A percentile compares a stretch with the other conserved stretches of the same genome.
Evolutionary conservation across 306 rosid species (phyloP).

Genomic region (Trifolium pratense): DNA sequence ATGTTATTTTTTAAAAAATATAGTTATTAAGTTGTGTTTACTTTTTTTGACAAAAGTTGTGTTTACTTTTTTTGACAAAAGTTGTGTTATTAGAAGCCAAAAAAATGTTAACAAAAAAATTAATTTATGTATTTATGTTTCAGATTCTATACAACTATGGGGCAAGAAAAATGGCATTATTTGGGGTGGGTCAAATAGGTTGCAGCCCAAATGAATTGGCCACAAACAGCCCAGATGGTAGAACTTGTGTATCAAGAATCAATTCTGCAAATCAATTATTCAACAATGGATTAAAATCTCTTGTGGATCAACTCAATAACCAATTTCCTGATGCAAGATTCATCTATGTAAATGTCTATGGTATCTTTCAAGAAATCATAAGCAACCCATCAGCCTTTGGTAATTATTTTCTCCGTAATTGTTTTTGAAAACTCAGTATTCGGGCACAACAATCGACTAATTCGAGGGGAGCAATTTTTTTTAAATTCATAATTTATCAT

Average conservation of each 20-base stretch:
- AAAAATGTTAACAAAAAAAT: not conserved
- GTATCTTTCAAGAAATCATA: conserved; percentile 72
- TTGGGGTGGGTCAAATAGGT: conserved; percentile 91
- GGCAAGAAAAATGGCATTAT: conserved; percentile 83
- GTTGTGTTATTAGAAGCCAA: not conserved
- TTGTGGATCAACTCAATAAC: conserved; percentile 73
- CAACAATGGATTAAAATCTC: conserved; percentile 64
- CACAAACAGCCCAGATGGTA: conserved; percentile 80
- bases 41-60: no score
- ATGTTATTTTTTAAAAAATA: no score
- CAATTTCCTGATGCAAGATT: conserved; percentile 62
- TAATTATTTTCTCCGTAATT: conserved; percentile 39
- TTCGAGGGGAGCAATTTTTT: no score
- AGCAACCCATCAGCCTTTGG: conserved; percentile 75
- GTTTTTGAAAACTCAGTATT: no score
- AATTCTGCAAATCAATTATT: conserved; percentile 84
- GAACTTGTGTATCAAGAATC: conserved; percentile 71
- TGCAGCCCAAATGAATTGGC: conserved; percentile 88
- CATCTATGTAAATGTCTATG: conserved; percentile 74
- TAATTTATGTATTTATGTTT: conserved; percentile 27
- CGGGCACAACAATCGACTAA: no score
- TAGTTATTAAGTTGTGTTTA: not conserved
- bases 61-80: no score
- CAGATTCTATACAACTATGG: conserved; percentile 76
- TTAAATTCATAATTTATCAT: not conserved